phyloP scores from a whole-genome alignment of 208 protist genomes.

The Eutreptiella sp. region DNA sequence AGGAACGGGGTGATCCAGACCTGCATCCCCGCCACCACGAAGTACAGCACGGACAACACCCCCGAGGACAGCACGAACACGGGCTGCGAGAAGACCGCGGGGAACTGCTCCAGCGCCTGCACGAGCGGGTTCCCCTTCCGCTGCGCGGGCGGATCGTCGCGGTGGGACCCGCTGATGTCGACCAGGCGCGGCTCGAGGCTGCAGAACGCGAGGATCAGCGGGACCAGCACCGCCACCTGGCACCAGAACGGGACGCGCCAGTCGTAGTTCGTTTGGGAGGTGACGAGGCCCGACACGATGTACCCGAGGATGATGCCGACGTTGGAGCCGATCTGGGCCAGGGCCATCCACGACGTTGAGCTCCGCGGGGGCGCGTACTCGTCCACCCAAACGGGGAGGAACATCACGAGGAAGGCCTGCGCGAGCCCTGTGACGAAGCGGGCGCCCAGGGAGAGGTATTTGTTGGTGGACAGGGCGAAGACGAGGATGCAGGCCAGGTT shows the following conservation, averaged over 20 bases:
- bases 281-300: constrained; percentile 57
- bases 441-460: constrained; percentile 51
- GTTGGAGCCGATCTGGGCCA: constrained; percentile 74
- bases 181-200: too few relatives aligned
- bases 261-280: constrained; percentile 38
- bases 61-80: constrained; percentile 65
- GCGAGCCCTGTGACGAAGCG: constrained; percentile 77
- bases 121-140: too few relatives aligned
- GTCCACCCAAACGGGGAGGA: constrained; percentile 82
- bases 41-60: too few relatives aligned
- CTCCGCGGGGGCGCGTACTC: constrained; percentile 68
- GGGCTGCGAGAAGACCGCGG: constrained; percentile 66
- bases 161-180: too few relatives aligned
- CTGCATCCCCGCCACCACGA: constrained; percentile 77
- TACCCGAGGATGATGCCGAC: constrained; percentile 84
- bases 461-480: too few relatives aligned
- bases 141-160: too few relatives aligned
- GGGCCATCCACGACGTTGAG: constrained; percentile 77
- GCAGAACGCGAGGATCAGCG: too few relatives aligned
- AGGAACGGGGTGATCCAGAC: constrained; percentile 81
- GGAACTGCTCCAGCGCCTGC: too few relatives aligned
- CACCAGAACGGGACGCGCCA: constrained; percentile 72
- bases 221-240: too few relatives aligned
- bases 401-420: constrained; percentile 79
- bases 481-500: constrained; percentile 68